Evolutionary conservation across 2,329 filamentous ascomycete species (phyloP).

Genomic region (Fusarium transvaalense): DNA sequence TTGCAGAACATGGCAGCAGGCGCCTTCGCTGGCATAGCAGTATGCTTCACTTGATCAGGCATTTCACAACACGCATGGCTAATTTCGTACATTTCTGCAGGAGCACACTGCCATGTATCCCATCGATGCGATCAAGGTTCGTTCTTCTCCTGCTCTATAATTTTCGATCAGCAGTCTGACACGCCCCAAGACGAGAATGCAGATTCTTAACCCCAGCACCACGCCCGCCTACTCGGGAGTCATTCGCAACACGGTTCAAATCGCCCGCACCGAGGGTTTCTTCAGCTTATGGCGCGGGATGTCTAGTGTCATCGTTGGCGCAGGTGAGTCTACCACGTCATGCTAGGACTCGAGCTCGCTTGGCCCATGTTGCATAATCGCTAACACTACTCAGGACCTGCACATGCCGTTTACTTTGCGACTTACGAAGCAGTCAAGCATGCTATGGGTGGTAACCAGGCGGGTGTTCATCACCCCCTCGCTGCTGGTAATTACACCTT

Average conservation of each 20-base stretch:
- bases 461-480: slow-evolving; percentile 88
- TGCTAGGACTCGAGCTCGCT: slow-evolving; percentile 39
- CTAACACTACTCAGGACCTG: slow-evolving; percentile 75
- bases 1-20: slow-evolving; percentile 95
- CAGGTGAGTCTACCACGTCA: slow-evolving; percentile 70
- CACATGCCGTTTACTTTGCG: slow-evolving; percentile 97
- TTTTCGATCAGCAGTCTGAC: slow-evolving; percentile 36
- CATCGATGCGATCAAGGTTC: slow-evolving; percentile 95
- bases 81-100: slow-evolving; percentile 60
- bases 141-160: slow-evolving; percentile 21
- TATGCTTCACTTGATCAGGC: slow-evolving; percentile 60
- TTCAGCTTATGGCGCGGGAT: slow-evolving; percentile 95
- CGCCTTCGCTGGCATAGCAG: slow-evolving; percentile 95
- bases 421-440: slow-evolving; percentile 99
- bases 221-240: slow-evolving; percentile 89
- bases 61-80: slow-evolving; percentile 10
- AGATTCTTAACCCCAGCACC: slow-evolving; percentile 87
- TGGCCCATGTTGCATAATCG: neutral
- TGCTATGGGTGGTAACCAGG: slow-evolving; percentile 90
- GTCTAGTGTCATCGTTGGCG: slow-evolving; percentile 94
- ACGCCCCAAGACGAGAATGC: slow-evolving; percentile 86
- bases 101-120: slow-evolving; percentile 99
- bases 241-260: slow-evolving; percentile 91
- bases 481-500: slow-evolving; percentile 78
- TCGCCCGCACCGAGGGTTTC: slow-evolving; percentile 89